Conservation (phyloP, 768 basidiomycete genomes). For the Galerina marginata region DNA sequence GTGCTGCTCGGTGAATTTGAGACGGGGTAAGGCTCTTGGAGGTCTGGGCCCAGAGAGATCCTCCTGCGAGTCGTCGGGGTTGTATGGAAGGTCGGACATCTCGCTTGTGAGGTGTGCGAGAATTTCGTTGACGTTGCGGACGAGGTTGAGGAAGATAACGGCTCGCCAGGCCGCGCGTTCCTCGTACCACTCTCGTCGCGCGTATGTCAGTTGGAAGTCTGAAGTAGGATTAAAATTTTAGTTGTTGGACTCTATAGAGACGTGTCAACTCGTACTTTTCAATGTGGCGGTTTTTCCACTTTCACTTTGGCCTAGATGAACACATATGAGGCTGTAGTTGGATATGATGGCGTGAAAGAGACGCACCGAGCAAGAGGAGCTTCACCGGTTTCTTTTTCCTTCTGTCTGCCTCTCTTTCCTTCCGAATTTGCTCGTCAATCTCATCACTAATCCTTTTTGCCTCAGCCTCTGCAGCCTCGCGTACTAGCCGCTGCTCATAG, state of each 20-base stretch:
- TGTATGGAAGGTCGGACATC: slow-evolving; percentile 50
- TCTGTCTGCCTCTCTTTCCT: slow-evolving; percentile 61
- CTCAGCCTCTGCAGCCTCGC: slow-evolving; percentile 66
- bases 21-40: slow-evolving; percentile 44
- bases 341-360: slow-evolving; percentile 4
- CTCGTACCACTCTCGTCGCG: slow-evolving; percentile 69
- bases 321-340: slow-evolving; percentile 3
- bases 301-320: slow-evolving; percentile 62
- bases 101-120: slow-evolving; percentile 62
- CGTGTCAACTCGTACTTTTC: slow-evolving; percentile 57
- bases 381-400: slow-evolving; percentile 75
- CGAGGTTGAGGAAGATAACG: slow-evolving; percentile 81
- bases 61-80: slow-evolving; percentile 47
- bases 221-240: not conserved
- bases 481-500: slow-evolving; percentile 52
- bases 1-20: slow-evolving; percentile 67
- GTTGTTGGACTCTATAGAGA: not conserved
- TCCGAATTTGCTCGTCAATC: slow-evolving; percentile 76
- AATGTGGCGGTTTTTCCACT: slow-evolving; percentile 82
- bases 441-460: slow-evolving; percentile 70
- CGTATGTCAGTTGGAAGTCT: slow-evolving; percentile 82
- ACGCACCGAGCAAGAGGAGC: slow-evolving; percentile 69
- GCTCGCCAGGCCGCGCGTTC: slow-evolving; percentile 75
- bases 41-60: slow-evolving; percentile 37
- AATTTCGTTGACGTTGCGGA: slow-evolving; percentile 72